Evolutionary conservation across 768 basidiomycete species (phyloP), one percentile per base, ranked within the genome.

Genomic region (Serendipita indica): DNA sequence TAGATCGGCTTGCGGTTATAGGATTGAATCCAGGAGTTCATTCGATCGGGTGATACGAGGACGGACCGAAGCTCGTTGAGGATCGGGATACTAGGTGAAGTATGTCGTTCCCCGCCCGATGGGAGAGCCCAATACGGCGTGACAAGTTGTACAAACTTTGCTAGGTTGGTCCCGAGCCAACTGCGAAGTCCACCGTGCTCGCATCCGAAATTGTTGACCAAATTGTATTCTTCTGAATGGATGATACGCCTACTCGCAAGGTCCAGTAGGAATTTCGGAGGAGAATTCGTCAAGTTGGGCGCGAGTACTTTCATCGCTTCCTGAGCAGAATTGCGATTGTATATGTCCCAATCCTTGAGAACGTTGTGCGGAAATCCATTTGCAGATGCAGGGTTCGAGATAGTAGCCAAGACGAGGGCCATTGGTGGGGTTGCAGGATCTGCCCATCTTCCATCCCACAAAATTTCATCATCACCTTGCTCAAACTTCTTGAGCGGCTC

Each of bases 121-220:
- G 1, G 13, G 0, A 63, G 57, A 3, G 12, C 1, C 64, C 64
- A 65, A 16, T 39, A 60, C 20, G 18, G 10, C 33, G 58, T 60
- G 16, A 63, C 57, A 10, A 18, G 22, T 6, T 20, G 28, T 1
- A 59, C 56, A 35, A 65, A 64, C 56, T 63, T 60, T 3, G 62
- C 43, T 2, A 58, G 52, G 18, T 35, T 52, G 20, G 35, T 54
- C 18, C 35, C 41, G 13, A 57, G 25, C 62, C 64, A 65, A 10
- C 65, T 60, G 2, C 65, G 64, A 3, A 63, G 12, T 3, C 65
- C 64, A 3, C 64, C 65, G 30, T 60, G 16, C 52, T 65, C 64
- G 33, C 60, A 61, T 3, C 65, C 65, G 43, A 58, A 65, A 33
- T 63, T 61, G 27, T 61, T 60, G 6, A 60, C 61, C 1, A 61